A percentile compares a stretch with the other conserved stretches of the same genome.
Conservation (phyloP, 257 asterid species). For the Oldenlandia corymbosa region DNA sequence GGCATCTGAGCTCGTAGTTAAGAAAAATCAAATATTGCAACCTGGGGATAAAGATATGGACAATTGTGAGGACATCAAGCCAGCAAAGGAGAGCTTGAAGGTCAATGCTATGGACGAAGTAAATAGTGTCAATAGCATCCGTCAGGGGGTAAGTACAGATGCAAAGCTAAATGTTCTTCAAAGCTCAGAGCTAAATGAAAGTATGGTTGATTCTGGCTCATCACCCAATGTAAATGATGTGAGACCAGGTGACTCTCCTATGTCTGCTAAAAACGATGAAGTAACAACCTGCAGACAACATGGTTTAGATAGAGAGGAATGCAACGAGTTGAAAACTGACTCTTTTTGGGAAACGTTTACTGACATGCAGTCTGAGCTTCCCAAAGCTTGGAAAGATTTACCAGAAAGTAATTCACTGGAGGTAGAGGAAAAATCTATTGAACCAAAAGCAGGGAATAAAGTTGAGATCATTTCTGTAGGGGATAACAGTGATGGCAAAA, state of each 20-base stretch:
- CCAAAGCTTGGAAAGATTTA: not conserved
- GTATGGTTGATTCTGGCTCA: slow-evolving; percentile 19
- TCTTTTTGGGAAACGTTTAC: not conserved
- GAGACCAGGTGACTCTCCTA: slow-evolving; percentile 21
- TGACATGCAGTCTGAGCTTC: slow-evolving; percentile 10
- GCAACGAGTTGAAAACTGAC: slow-evolving; percentile 21
- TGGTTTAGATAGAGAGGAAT: slow-evolving; percentile 23
- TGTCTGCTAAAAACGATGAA: slow-evolving; percentile 25
- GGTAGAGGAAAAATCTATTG: slow-evolving; percentile 1
- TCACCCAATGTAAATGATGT: slow-evolving; percentile 5
- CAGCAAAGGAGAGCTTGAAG: slow-evolving; percentile 22
- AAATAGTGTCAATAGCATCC: slow-evolving; percentile 20
- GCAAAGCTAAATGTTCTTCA: slow-evolving; percentile 23
- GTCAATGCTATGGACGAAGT: slow-evolving; percentile 15
- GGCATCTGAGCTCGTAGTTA: slow-evolving; percentile 38
- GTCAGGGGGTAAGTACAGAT: slow-evolving; percentile 17
- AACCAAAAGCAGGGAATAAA: slow-evolving; percentile 15
- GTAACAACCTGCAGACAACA: slow-evolving; percentile 16
- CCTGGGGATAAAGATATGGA: slow-evolving; percentile 21
- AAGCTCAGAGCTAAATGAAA: slow-evolving; percentile 21
- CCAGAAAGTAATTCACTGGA: not conserved
- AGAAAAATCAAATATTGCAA: slow-evolving; percentile 18
- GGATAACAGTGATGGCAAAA: slow-evolving; percentile 24
- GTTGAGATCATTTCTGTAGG: slow-evolving; percentile 18
- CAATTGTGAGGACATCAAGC: slow-evolving; percentile 19